Evolutionary conservation across 768 basidiomycete species (phyloP), one percentile per base, ranked within the genome.

Genomic region (Suillus weaverae): DNA sequence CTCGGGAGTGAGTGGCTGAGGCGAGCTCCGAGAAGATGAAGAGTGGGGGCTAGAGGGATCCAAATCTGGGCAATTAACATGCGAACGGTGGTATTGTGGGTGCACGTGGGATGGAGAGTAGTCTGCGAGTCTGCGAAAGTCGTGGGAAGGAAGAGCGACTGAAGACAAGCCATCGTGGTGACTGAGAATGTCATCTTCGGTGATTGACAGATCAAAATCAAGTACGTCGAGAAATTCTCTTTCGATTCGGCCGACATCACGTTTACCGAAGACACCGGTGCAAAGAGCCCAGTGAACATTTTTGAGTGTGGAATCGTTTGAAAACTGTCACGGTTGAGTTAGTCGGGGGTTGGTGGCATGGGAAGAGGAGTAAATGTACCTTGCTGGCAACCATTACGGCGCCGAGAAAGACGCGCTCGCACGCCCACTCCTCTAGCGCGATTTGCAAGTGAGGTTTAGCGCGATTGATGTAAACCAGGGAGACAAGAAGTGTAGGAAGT

Each of bases 271-370:
- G 33, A 92, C 88, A 36, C 89, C 88, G 0, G 91, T 91, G 76
- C 90, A 91, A n/a, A 90, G 80, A 10, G 90, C 89, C 93, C 93
- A 95, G 75, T 95, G 93, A 59, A 91, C 83, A 78, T 95, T 95
- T 83, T 95, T 95, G 18, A 94, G 84, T 33, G 91, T 92, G 18
- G 90, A 93, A 74, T 96, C 94, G 74, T 95, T 94, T 41, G 90
- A 80, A 73, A 95, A 95, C 87, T 92, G 65, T 20, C 33, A 61
- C 60, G 61, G 55, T 63, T 38, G 32, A 32, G 61, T 67, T 39
- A 62, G 39, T 35, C 22, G 39, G 68, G 66, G 53, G 66, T 3
- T 0, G 8, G 36, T 56, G 62, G 33, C 62, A 68, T 62, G 68
- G 46, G 61, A 68, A 66, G 77, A 73, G 68, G 61, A 56, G 61